Percentiles rank a stretch among this genome's conserved stretches.
Conservation (phyloP, 768 basidiomycete genomes). For the Suillus weaverae region DNA sequence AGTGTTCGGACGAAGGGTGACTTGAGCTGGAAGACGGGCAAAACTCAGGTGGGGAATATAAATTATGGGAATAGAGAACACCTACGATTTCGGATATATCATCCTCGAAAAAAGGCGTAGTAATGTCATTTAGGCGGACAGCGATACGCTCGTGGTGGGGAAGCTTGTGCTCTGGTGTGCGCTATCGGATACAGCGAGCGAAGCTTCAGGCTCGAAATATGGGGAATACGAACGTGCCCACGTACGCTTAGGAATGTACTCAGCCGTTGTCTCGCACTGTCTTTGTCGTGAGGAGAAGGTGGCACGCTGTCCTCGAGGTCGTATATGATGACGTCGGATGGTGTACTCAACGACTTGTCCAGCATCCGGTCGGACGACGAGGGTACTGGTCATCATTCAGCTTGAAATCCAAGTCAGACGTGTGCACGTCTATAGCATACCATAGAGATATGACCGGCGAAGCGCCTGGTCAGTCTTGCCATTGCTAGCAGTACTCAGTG, state of each 20-base stretch:
- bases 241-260: slow-evolving; percentile 56
- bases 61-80: slow-evolving; percentile 9
- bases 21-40: slow-evolving; percentile 37
- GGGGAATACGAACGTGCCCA: slow-evolving; percentile 9
- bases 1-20: slow-evolving; percentile 56
- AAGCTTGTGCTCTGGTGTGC: slow-evolving; percentile 32
- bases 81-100: slow-evolving; percentile 64
- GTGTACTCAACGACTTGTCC: slow-evolving; percentile 62
- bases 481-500: background rate
- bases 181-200: slow-evolving; percentile 19
- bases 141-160: slow-evolving; percentile 56
- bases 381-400: slow-evolving; percentile 53
- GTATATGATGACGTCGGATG: slow-evolving; percentile 78
- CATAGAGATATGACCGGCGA: slow-evolving; percentile 4
- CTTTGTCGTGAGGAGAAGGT: slow-evolving; percentile 56
- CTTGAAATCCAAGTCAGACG: background rate
- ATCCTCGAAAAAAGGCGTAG: slow-evolving; percentile 62
- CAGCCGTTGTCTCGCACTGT: slow-evolving; percentile 55
- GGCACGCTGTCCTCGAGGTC: slow-evolving; percentile 89
- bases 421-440: background rate
- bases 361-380: slow-evolving; percentile 80
- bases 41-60: background rate
- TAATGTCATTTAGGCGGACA: slow-evolving; percentile 68
- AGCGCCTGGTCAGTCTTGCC: background rate
- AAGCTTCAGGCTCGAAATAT: background rate